Conservation (phyloP, 129 eudicot genomes). For the Escallonia rubra region DNA sequence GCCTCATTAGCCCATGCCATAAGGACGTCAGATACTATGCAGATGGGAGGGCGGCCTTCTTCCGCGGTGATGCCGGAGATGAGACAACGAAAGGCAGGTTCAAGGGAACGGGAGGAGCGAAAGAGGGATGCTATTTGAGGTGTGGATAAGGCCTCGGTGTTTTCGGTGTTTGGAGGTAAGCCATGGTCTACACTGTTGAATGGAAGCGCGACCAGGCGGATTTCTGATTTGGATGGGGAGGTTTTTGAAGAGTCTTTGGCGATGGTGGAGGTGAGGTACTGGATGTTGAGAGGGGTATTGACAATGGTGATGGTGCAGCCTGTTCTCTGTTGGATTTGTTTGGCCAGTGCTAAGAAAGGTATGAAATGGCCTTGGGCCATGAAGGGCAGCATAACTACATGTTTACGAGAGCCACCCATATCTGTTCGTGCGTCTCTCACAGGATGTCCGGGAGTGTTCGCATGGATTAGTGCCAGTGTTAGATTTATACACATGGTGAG, state of each 20-base stretch:
- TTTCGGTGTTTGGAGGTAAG: slow-evolving; percentile 67
- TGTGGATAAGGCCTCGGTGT: slow-evolving; percentile 51
- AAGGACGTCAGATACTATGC: slow-evolving; percentile 61
- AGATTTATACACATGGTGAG: too few species aligned
- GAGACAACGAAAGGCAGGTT: slow-evolving; percentile 26
- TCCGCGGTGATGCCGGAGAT: slow-evolving; percentile 10
- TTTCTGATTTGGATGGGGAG: slow-evolving; percentile 6
- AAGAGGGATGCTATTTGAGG: slow-evolving; percentile 37
- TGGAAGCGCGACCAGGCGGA: slow-evolving; percentile 40
- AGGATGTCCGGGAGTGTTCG: too few species aligned
- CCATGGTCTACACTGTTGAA: slow-evolving; percentile 42
- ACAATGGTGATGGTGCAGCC: slow-evolving; percentile 32
- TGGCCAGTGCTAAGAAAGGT: slow-evolving; percentile 42
- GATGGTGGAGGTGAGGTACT: slow-evolving; percentile 13
- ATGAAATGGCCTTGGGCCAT: slow-evolving; percentile 50
- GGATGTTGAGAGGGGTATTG: slow-evolving; percentile 41
- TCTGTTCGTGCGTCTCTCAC: too few species aligned
- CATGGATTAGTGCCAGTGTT: too few species aligned
- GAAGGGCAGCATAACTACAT: slow-evolving; percentile 42
- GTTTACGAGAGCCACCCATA: not conserved
- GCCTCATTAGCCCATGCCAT: slow-evolving; percentile 68
- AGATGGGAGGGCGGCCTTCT: slow-evolving; percentile 31
- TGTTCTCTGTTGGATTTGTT: slow-evolving; percentile 18
- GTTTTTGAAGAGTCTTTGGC: not conserved
- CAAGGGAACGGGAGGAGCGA: slow-evolving; percentile 42